phyloP scores from a whole-genome alignment of 2,329 filamentous ascomycete species.

The Neofusicoccum umdonicola region DNA sequence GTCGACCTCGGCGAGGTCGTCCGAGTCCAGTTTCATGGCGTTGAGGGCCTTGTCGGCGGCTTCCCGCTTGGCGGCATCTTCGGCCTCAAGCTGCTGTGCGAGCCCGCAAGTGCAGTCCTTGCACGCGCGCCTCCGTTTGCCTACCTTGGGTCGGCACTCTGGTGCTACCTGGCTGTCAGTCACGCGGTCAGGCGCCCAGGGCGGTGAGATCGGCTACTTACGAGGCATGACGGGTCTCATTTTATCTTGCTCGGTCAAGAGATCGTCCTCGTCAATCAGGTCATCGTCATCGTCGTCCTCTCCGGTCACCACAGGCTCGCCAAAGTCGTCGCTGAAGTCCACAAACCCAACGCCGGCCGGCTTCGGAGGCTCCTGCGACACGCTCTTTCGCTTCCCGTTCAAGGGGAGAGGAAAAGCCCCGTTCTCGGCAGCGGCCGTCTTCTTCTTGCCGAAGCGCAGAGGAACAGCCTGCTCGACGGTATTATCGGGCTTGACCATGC shows the following conservation, averaged over 20 bases:
- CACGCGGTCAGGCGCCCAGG: neutral
- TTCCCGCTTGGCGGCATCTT: conserved; percentile 69
- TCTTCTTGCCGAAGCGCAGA: conserved; percentile 65
- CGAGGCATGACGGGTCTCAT: conserved; percentile 74
- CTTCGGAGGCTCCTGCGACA: conserved; percentile 35
- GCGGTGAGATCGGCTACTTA: conserved; percentile 49
- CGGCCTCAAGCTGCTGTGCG: conserved; percentile 78
- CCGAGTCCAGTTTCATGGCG: conserved; percentile 67
- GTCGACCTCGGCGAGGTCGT: conserved; percentile 86
- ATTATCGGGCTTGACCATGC: conserved; percentile 72
- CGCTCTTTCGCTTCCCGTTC: conserved; percentile 44
- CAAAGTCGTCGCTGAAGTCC: conserved; percentile 64
- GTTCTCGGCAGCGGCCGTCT: conserved; percentile 43
- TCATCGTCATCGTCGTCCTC: conserved; percentile 60
- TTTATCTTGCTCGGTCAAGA: conserved; percentile 83
- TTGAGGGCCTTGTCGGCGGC: conserved; percentile 64
- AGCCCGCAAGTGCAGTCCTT: conserved; percentile 98
- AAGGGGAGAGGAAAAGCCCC: conserved; percentile 24
- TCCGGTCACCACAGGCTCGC: conserved; percentile 50
- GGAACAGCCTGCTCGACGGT: conserved; percentile 57
- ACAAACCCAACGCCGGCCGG: conserved; percentile 66
- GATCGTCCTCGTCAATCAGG: conserved; percentile 83
- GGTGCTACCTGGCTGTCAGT: conserved; percentile 55
- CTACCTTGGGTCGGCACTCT: conserved; percentile 82
- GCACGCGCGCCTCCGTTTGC: conserved; percentile 87